phyloP scores from a whole-genome alignment of 148 eudicot species.

The Silene uniflora region DNA sequence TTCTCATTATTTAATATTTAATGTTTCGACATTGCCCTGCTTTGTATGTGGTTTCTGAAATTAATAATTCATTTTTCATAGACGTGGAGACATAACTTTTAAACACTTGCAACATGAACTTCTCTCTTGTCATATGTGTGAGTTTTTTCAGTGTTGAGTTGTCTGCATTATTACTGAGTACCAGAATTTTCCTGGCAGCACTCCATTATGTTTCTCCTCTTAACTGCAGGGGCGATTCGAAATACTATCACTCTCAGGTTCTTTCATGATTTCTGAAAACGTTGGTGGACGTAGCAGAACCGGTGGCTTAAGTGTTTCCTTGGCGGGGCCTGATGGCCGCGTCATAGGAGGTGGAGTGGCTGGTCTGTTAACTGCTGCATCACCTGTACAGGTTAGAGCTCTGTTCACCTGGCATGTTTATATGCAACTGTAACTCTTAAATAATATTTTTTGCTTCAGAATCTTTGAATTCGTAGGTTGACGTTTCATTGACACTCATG shows the following conservation, averaged over 20 bases:
- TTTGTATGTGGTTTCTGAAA: no score
- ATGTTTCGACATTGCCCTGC: no score
- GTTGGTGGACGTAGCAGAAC: constrained; percentile 66
- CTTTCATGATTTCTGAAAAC: constrained; percentile 65
- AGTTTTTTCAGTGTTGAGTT: background rate
- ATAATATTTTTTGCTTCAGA: background rate
- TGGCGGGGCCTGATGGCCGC: constrained; percentile 85
- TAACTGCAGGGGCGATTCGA: constrained; percentile 77
- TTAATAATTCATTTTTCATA: no score
- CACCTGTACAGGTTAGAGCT: constrained; percentile 76
- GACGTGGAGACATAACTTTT: no score
- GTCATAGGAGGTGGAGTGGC: constrained; percentile 86
- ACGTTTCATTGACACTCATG: background rate
- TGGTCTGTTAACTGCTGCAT: constrained; percentile 74
- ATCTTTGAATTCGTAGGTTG: background rate
- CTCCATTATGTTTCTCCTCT: background rate
- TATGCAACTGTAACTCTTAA: background rate
- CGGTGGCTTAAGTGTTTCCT: constrained; percentile 73
- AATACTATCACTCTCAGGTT: constrained; percentile 78
- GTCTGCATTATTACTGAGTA: background rate
- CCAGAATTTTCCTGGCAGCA: background rate
- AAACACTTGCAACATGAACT: no score
- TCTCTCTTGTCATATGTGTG: background rate
- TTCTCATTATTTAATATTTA: no score
- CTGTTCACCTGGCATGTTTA: background rate